Conservation (phyloP, 2,329 filamentous ascomycete genomes). For the Aspergillus alliaceus region DNA sequence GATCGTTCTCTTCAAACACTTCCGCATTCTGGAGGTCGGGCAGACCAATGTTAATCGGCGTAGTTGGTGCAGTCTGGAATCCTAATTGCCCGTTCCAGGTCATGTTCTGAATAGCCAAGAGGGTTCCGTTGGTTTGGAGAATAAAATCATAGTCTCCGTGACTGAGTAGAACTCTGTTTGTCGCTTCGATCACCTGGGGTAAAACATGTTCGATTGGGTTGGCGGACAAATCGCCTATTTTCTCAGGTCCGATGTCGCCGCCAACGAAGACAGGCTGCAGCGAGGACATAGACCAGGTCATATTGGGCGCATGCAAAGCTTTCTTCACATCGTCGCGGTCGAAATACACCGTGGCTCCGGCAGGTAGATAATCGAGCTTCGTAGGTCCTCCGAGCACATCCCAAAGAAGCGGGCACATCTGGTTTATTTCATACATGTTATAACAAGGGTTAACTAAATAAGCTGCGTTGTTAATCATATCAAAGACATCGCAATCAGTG, state of each 20-base stretch:
- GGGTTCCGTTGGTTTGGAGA: conserved; percentile 67
- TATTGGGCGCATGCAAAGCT: conserved; percentile 60
- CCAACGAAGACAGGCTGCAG: conserved; percentile 46
- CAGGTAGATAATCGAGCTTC: conserved; percentile 56
- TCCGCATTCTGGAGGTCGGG: conserved; percentile 57
- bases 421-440: conserved; percentile 71
- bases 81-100: conserved; percentile 73
- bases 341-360: conserved; percentile 66
- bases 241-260: conserved; percentile 37
- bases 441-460: conserved; percentile 71
- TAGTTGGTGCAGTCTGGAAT: conserved; percentile 67
- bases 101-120: conserved; percentile 79
- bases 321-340: conserved; percentile 68
- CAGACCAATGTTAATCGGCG: conserved; percentile 31
- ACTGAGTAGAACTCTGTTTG: conserved; percentile 71
- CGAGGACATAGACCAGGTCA: conserved; percentile 37
- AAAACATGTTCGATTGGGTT: conserved; percentile 54
- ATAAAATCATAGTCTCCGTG: conserved; percentile 74
- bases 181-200: conserved; percentile 48
- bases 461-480: conserved; percentile 56
- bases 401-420: conserved; percentile 69
- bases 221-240: conserved; percentile 46
- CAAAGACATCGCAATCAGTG: conserved; percentile 58
- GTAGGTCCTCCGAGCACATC: conserved; percentile 67
- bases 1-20: conserved; percentile 54